These are phyloP conservation scores for Odontarrhena argentea DNA, from an alignment of 345 rosid genomes.

Conservation along the genomic window DNA sequence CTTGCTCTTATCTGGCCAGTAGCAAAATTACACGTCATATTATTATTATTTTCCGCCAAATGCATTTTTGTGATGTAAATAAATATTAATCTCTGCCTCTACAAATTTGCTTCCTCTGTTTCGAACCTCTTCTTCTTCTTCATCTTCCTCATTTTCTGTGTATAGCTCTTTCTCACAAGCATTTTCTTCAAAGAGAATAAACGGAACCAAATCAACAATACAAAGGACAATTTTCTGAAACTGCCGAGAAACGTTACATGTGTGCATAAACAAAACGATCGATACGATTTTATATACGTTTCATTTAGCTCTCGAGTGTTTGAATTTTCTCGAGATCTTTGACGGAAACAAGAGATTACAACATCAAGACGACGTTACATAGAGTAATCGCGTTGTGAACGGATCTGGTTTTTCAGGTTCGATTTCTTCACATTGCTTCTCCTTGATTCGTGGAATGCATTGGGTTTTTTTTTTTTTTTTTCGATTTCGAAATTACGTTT, in stretches of 20 bases:
- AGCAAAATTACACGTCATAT: conserved; percentile 29
- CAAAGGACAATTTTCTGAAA: background rate
- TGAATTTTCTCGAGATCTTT: conserved; percentile 8
- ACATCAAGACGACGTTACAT: background rate
- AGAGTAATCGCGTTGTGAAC: background rate
- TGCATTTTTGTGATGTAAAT: background rate
- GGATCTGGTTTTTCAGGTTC: conserved; percentile 41
- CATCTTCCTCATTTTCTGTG: conserved; percentile 16
- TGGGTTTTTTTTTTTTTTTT: background rate
- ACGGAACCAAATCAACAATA: conserved; percentile 17
- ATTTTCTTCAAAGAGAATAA: conserved; percentile 23
- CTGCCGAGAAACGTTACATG: conserved; percentile 20
- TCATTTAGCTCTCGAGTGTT: conserved; percentile 5
- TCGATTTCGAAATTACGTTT: conserved; percentile 4
- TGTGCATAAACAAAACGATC: conserved; percentile 14
- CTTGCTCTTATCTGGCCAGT: background rate
- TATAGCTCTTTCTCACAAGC: conserved; percentile 21
- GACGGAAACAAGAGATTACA: background rate
- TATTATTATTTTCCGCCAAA: conserved; percentile 6
- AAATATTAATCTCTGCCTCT: conserved; percentile 26
- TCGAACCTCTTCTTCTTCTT: conserved; percentile 34
- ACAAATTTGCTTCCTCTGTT: conserved; percentile 36
- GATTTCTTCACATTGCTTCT: conserved; percentile 24
- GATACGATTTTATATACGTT: background rate
- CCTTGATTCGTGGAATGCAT: conserved; percentile 12